phyloP scores from a whole-genome alignment of 192 early-diverging fungal species.

The Umbelopsis vinacea region DNA sequence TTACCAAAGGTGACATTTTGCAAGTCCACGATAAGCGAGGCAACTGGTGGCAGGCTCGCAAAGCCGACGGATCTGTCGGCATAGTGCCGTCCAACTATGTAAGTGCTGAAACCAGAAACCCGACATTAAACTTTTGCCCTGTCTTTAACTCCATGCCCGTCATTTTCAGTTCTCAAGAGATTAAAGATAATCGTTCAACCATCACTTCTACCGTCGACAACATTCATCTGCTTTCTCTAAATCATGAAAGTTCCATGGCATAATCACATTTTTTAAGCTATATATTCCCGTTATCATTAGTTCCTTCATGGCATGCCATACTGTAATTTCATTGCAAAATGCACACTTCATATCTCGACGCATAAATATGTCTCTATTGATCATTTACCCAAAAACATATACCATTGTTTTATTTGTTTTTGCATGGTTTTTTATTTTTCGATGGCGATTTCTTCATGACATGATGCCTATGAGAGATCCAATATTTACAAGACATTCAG shows the following conservation, averaged over 20 bases:
- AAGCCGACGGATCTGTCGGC: conserved; percentile 77
- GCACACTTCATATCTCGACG: no score
- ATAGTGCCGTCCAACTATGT: conserved; percentile 91
- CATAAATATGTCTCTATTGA: no score
- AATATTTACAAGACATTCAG: not conserved
- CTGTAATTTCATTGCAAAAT: conserved; percentile 1
- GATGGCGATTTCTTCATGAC: not conserved
- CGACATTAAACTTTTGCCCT: not conserved
- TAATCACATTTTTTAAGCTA: no score
- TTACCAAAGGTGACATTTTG: conserved; percentile 85
- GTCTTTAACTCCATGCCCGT: not conserved
- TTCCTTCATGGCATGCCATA: not conserved
- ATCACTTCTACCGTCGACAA: not conserved
- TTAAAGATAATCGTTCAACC: not conserved
- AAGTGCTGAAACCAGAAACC: conserved; percentile 21
- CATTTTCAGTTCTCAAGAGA: conserved; percentile 8
- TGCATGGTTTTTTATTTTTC: not conserved
- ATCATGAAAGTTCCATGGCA: no score
- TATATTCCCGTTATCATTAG: no score
- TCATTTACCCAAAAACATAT: no score
- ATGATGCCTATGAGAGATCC: not conserved
- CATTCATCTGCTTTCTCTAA: no score
- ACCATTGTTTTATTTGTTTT: not conserved
- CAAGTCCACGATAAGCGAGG: conserved; percentile 89
- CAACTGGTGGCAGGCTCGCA: conserved; percentile 97